Conservation (phyloP, 2,329 filamentous ascomycete genomes). For the Ophiostoma quercus region DNA sequence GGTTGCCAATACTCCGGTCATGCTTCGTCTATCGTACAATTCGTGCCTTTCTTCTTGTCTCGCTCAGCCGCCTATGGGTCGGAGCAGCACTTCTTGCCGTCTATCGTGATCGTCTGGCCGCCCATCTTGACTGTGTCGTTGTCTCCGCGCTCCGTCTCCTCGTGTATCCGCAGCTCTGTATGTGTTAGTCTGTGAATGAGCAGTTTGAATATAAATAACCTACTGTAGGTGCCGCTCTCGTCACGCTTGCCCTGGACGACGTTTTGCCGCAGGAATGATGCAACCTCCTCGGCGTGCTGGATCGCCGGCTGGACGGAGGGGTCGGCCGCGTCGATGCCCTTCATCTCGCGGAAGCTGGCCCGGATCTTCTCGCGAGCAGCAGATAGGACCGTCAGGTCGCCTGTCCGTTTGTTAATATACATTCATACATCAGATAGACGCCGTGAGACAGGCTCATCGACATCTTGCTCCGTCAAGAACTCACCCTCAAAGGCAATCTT, state of each 20-base stretch:
- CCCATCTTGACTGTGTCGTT: conserved; percentile 81
- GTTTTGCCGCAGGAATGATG: conserved; percentile 72
- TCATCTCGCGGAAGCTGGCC: conserved; percentile 64
- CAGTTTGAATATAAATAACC: conserved; percentile 32
- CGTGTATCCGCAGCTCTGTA: conserved; percentile 78
- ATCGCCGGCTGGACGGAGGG: conserved; percentile 60
- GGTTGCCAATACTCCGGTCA: conserved; percentile 3
- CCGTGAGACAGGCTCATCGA: not conserved
- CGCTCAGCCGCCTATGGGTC: conserved; percentile 20
- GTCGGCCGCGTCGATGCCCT: conserved; percentile 52
- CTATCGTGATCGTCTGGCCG: conserved; percentile 31
- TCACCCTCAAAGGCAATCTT: conserved; percentile 78
- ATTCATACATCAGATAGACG: not conserved
- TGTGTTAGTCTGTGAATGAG: not conserved
- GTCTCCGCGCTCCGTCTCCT: conserved; percentile 84
- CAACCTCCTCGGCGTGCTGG: conserved; percentile 75
- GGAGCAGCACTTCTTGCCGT: conserved; percentile 34
- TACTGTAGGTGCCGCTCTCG: conserved; percentile 54
- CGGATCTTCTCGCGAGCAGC: conserved; percentile 71
- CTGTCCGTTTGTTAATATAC: conserved; percentile 19
- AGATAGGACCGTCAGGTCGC: conserved; percentile 48
- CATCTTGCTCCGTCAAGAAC: conserved; percentile 12
- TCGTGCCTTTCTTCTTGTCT: not conserved
- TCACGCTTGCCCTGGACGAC: conserved; percentile 72
- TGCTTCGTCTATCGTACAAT: conserved; percentile 16